These are phyloP conservation scores for Echria macrotheca DNA, from an alignment of 495 filamentous ascomycete species.

Conservation along the genomic window DNA sequence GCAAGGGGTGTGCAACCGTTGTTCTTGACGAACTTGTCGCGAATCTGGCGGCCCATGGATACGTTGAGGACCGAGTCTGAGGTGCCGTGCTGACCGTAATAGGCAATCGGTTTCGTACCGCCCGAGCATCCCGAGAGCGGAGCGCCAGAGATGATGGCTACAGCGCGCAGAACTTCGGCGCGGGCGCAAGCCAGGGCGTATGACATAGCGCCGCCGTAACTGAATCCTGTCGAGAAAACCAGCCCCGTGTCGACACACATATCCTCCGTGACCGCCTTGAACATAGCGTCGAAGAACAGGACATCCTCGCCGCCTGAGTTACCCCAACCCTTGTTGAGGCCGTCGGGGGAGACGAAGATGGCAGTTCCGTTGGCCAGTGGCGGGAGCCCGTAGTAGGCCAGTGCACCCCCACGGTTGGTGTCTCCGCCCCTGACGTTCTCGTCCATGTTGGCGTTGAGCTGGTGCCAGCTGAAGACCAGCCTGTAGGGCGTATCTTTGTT, in stretches of 20 bases:
- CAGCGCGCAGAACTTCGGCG: neutral
- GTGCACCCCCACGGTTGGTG: too few relatives aligned
- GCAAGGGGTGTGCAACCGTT: neutral
- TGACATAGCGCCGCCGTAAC: neutral
- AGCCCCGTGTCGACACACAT: neutral
- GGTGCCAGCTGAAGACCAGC: neutral
- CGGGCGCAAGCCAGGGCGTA: neutral
- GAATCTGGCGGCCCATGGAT: neutral
- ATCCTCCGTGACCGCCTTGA: neutral
- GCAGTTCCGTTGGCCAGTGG: neutral
- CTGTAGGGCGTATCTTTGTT: neutral
- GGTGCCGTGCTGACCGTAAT: neutral
- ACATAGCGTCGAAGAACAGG: neutral
- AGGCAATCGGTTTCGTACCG: neutral
- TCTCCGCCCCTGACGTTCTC: neutral
- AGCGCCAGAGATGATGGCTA: neutral
- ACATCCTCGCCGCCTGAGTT: neutral
- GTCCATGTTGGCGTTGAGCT: neutral
- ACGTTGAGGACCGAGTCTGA: neutral
- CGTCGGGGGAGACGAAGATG: constrained; percentile 3
- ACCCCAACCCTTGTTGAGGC: neutral
- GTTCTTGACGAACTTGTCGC: neutral
- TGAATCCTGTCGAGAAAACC: neutral
- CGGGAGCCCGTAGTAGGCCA: neutral
- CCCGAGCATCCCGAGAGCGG: neutral